Evolutionary conservation across 2,329 filamentous ascomycete genomes (phyloP).

Genomic region (Nemania sp.): DNA sequence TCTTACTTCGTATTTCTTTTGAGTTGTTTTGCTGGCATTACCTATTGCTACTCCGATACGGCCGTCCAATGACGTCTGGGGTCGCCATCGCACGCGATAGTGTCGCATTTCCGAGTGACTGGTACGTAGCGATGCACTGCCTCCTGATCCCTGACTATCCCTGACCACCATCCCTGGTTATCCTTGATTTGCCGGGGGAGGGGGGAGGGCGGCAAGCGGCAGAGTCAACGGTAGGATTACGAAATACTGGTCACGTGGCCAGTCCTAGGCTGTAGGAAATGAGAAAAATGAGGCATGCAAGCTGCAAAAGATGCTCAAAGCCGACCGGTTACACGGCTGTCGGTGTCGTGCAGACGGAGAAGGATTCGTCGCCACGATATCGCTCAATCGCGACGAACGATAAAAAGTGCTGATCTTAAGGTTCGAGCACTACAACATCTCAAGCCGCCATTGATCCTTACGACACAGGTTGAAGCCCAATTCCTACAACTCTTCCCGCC

Average conservation of each 20-base stretch:
- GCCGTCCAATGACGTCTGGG: slow-evolving; percentile 15
- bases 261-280: background rate
- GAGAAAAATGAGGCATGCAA: slow-evolving; percentile 8
- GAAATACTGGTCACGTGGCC: slow-evolving; percentile 18
- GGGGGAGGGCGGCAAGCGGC: too few species aligned
- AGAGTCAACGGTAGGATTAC: slow-evolving; percentile 1
- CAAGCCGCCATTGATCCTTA: background rate
- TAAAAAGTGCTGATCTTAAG: background rate
- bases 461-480: background rate
- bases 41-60: background rate
- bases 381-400: background rate
- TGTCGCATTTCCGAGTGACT: slow-evolving; percentile 35
- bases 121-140: slow-evolving; percentile 6
- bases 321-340: slow-evolving; percentile 37
- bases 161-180: background rate
- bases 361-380: background rate
- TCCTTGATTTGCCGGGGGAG: slow-evolving; percentile 18
- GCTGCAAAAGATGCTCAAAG: background rate
- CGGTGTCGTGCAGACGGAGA: slow-evolving; percentile 23
- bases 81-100: slow-evolving; percentile 41
- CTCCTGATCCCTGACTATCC: too few species aligned
- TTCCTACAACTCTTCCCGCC: background rate
- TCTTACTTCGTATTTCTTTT: background rate
- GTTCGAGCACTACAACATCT: background rate
- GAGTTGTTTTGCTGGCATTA: background rate